Percentiles rank a stretch among this genome's conserved stretches.
These are phyloP conservation scores for Euphorbia schlechtendalii DNA, from an alignment of 441 rosid genomes.

Conservation along the genomic window DNA sequence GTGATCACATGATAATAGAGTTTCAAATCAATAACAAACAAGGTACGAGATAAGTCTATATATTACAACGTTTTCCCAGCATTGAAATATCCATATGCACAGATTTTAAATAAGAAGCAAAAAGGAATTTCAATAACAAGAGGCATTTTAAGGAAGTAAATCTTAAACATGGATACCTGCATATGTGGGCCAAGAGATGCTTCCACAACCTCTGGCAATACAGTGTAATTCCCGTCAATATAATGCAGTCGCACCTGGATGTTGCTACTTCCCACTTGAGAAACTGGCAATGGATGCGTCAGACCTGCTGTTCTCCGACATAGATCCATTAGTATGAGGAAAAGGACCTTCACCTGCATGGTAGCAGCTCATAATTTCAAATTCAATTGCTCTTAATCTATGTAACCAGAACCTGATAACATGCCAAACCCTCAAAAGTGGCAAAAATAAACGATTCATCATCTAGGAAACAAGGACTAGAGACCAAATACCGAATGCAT, in stretches of 20 bases:
- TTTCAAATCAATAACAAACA: neutral
- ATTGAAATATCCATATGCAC: neutral
- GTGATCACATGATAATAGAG: neutral
- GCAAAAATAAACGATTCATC: neutral
- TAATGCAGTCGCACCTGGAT: conserved; percentile 98
- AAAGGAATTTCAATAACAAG: neutral
- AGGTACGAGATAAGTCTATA: neutral
- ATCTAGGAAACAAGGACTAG: neutral
- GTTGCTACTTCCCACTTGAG: conserved; percentile 85
- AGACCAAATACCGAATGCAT: neutral
- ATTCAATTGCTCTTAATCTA: neutral
- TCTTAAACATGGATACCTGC: conserved; percentile 55
- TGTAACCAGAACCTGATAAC: neutral
- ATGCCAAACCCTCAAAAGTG: neutral
- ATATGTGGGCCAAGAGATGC: conserved; percentile 99
- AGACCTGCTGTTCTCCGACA: conserved; percentile 81
- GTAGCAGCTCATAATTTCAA: conserved; percentile 13
- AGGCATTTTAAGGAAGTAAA: conserved; percentile 6
- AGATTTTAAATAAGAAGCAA: neutral
- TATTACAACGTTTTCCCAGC: neutral
- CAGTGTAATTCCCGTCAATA: conserved; percentile 95
- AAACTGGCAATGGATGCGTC: conserved; percentile 79
- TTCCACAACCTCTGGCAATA: conserved; percentile 98
- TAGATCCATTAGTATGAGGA: conserved; percentile 95
- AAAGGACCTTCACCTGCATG: conserved; percentile 91